Evolutionary conservation across 2,329 filamentous ascomycete species (phyloP).

Genomic region (Cryoendolithus antarcticus): DNA sequence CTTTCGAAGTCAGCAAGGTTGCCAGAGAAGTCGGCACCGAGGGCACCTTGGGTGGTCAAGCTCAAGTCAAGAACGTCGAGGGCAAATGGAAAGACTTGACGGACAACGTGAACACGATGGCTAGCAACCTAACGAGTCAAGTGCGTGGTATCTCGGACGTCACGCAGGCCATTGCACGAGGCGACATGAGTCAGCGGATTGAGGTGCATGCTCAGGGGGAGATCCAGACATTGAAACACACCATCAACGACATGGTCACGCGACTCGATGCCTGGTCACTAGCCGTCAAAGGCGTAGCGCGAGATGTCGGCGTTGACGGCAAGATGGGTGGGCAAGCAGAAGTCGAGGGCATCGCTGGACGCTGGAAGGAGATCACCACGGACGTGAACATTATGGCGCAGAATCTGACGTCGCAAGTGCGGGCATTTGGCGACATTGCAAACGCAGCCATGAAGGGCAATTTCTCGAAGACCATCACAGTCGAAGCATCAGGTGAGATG

Average conservation of each 20-base stretch:
- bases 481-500: conserved; percentile 97
- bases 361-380: conserved; percentile 97
- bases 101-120: conserved; percentile 57
- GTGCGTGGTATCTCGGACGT: conserved; percentile 88
- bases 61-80: conserved; percentile 52
- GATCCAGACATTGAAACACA: conserved; percentile 85
- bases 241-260: conserved; percentile 98
- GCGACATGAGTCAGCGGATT: conserved; percentile 92
- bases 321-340: conserved; percentile 98
- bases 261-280: conserved; percentile 91
- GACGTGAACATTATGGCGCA: conserved; percentile 86
- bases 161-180: conserved; percentile 87
- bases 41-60: conserved; percentile 51
- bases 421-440: conserved; percentile 97
- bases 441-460: conserved; percentile 93
- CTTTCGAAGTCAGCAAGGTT: conserved; percentile 54
- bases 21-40: conserved; percentile 53
- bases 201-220: conserved; percentile 91
- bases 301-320: conserved; percentile 92
- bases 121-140: conserved; percentile 50
- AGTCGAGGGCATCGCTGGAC: conserved; percentile 79
- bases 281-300: conserved; percentile 87
- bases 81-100: conserved; percentile 57
- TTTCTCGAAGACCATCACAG: conserved; percentile 91
- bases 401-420: conserved; percentile 85